These are phyloP conservation scores for Plasmodium sp. DNA, from an alignment of 169 alveolate species.

Conservation along the genomic window DNA sequence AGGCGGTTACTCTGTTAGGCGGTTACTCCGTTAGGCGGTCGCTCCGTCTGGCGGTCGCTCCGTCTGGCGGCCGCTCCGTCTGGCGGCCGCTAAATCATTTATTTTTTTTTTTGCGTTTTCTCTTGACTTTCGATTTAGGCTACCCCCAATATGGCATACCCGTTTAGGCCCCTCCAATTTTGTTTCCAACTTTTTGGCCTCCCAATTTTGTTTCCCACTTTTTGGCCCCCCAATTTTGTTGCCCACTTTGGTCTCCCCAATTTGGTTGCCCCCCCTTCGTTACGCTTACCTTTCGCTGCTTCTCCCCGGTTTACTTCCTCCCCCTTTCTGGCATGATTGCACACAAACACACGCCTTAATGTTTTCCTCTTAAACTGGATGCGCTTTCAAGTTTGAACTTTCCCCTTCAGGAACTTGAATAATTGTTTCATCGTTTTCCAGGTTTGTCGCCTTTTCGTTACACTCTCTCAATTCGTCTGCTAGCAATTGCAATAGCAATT, in stretches of 20 bases:
- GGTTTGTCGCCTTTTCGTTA: not conserved
- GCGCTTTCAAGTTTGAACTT: not conserved
- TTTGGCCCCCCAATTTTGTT: too few relatives aligned
- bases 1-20: not conserved
- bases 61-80: not conserved
- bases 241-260: not conserved
- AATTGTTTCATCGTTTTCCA: not conserved
- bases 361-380: not conserved
- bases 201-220: too few relatives aligned
- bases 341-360: not conserved
- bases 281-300: not conserved
- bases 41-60: not conserved
- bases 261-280: not conserved
- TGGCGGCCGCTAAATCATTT: not conserved
- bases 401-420: not conserved
- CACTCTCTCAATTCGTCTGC: not conserved
- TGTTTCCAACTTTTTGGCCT: too few relatives aligned
- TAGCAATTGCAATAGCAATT: not conserved
- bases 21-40: not conserved
- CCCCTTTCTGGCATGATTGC: conserved; percentile 7
- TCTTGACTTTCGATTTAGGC: not conserved
- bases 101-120: not conserved
- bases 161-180: not conserved
- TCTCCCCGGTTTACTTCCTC: not conserved
- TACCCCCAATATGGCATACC: not conserved